These are phyloP conservation scores for Fusarium continuum DNA, from an alignment of 2,329 filamentous ascomycete genomes.

Conservation along the genomic window DNA sequence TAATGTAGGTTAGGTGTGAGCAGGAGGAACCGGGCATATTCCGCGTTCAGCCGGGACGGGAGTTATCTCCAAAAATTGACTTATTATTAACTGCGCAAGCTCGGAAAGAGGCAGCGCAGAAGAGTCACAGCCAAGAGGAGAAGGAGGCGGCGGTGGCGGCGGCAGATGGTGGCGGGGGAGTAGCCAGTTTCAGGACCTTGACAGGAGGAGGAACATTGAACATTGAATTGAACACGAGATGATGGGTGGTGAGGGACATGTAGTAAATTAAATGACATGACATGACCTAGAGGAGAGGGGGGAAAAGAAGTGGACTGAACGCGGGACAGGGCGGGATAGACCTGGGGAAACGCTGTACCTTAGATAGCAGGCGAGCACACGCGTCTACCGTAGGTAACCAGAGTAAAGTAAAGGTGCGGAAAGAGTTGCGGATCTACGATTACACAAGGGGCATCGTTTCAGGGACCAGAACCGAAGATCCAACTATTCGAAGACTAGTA, in stretches of 20 bases:
- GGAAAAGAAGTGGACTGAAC: constrained; percentile 21
- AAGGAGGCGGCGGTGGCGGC: constrained; percentile 3
- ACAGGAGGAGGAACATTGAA: constrained; percentile 4
- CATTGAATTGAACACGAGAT: constrained; percentile 13
- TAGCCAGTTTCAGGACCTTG: constrained; percentile 27
- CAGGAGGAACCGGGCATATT: constrained; percentile 4
- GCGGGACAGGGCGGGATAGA: constrained; percentile 16
- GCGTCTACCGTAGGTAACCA: neutral
- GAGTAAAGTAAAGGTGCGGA: too few species aligned
- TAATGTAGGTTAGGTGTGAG: neutral
- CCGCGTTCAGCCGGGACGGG: constrained; percentile 10
- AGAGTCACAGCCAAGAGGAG: constrained; percentile 9
- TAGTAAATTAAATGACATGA: too few species aligned
- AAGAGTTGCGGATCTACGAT: neutral
- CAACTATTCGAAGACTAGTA: neutral
- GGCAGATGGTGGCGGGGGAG: constrained; percentile 10
- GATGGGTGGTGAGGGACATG: too few species aligned
- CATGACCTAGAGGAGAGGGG: constrained; percentile 3
- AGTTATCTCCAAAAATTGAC: constrained; percentile 5
- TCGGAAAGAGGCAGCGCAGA: neutral
- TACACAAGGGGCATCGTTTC: constrained; percentile 6
- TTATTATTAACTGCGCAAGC: neutral
- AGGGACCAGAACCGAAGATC: constrained; percentile 3
- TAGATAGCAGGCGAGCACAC: neutral
- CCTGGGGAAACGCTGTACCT: constrained; percentile 14